Conservation (phyloP, 768 basidiomycete genomes). For the Phanerochaete sordida region DNA sequence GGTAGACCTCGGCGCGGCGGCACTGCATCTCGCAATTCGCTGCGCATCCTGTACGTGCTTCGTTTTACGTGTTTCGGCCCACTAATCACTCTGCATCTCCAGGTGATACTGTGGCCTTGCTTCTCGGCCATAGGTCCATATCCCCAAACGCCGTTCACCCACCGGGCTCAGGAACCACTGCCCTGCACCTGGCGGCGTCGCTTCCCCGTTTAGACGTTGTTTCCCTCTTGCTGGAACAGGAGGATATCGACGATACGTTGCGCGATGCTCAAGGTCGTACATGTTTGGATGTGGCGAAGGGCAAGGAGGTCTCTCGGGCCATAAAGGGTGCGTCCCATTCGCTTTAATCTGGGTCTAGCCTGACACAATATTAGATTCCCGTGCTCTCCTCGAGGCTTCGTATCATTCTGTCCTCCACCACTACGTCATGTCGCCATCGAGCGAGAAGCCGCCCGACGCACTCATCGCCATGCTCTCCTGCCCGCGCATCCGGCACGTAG, state of each 20-base stretch:
- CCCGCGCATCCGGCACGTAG: constrained; percentile 65
- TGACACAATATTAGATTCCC: constrained; percentile 54
- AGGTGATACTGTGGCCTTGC: constrained; percentile 66
- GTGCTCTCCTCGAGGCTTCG: constrained; percentile 68
- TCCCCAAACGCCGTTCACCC: constrained; percentile 79
- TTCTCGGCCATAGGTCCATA: constrained; percentile 71
- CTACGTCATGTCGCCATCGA: constrained; percentile 62
- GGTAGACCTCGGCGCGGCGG: constrained; percentile 67
- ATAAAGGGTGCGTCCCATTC: constrained; percentile 61
- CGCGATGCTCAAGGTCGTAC: constrained; percentile 65
- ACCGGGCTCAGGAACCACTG: constrained; percentile 64
- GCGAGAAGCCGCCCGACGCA: constrained; percentile 30
- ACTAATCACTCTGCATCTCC: background rate
- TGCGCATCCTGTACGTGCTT: constrained; percentile 59
- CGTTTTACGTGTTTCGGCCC: background rate
- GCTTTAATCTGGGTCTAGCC: background rate
- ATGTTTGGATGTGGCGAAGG: constrained; percentile 68
- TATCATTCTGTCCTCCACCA: constrained; percentile 70
- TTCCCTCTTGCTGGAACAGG: constrained; percentile 72
- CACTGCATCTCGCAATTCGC: constrained; percentile 78
- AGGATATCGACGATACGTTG: constrained; percentile 74
- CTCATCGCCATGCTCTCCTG: constrained; percentile 61
- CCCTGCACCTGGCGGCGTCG: constrained; percentile 71
- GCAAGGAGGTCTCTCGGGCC: constrained; percentile 58
- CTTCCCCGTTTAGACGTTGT: constrained; percentile 74